Conservation (phyloP, 495 filamentous ascomycete species). For the Aspergillus mulundensis region DNA sequence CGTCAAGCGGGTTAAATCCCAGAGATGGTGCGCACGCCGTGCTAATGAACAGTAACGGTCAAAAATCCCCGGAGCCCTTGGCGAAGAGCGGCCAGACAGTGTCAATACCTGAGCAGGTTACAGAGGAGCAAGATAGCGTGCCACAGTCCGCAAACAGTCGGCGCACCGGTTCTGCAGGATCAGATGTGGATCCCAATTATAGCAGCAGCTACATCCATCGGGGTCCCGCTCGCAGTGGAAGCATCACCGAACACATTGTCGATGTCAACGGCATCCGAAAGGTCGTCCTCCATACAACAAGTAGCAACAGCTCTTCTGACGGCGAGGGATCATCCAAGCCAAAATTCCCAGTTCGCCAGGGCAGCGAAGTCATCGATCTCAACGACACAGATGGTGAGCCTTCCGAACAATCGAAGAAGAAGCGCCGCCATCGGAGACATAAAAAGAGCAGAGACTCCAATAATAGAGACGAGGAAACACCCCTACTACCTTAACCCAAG, state of each 20-base stretch:
- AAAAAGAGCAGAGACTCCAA: conserved; percentile 5
- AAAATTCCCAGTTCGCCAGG: conserved; percentile 17
- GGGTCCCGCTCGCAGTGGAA: conserved; percentile 69
- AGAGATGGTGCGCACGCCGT: conserved; percentile 69
- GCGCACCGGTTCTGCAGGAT: conserved; percentile 29
- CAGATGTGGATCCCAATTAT: conserved; percentile 14
- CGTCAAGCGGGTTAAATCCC: conserved; percentile 48
- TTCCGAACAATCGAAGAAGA: conserved; percentile 20
- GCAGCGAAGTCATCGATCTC: conserved; percentile 13
- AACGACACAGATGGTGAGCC: conserved; percentile 10
- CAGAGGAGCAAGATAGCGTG: conserved; percentile 35
- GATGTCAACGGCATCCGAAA: conserved; percentile 81
- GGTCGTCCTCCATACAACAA: conserved; percentile 73
- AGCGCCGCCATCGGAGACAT: conserved; percentile 30
- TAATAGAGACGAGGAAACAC: conserved; percentile 19
- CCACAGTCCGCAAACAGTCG: conserved; percentile 19
- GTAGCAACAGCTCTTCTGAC: conserved; percentile 49
- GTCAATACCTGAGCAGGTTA: conserved; percentile 35
- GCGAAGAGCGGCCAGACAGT: conserved; percentile 27
- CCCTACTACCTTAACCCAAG: conserved; percentile 13
- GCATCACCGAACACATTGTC: conserved; percentile 83
- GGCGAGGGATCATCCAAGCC: conserved; percentile 20
- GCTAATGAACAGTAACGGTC: conserved; percentile 50
- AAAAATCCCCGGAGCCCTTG: conserved; percentile 20
- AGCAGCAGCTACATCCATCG: conserved; percentile 34